phyloP scores from a whole-genome alignment of 106 monocot species.

The Amphibolis antarctica region DNA sequence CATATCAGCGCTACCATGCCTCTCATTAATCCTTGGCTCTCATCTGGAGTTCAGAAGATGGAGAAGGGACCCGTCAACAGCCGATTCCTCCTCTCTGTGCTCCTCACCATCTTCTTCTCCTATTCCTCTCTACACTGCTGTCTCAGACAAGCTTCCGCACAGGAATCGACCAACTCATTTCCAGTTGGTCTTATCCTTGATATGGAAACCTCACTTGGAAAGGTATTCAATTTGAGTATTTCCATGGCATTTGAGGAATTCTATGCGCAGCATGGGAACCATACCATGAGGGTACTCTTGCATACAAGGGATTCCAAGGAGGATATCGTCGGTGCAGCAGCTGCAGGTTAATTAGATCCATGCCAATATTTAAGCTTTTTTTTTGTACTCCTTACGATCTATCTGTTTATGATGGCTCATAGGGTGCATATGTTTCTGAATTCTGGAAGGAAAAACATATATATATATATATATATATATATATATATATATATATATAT shows the following conservation, averaged over 20 bases:
- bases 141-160: background rate
- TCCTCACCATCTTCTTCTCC: conserved; percentile 2
- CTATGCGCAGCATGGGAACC: conserved; percentile 24
- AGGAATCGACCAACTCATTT: background rate
- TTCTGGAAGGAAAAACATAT: too few species aligned
- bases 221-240: conserved; percentile 22
- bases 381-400: too few species aligned
- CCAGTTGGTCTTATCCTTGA: conserved; percentile 24
- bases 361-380: too few species aligned
- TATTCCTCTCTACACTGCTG: background rate
- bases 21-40: background rate
- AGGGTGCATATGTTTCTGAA: too few species aligned
- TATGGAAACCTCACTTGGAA: conserved; percentile 5
- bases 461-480: too few species aligned
- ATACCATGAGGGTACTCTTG: conserved; percentile 28
- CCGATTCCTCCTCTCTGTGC: background rate
- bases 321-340: conserved; percentile 22
- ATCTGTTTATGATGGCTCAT: too few species aligned
- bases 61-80: background rate
- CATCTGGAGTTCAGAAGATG: background rate
- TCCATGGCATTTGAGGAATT: conserved; percentile 46
- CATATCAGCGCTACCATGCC: too few species aligned
- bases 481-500: too few species aligned
- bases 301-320: conserved; percentile 22
- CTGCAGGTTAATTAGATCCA: conserved; percentile 29